Evolutionary conservation across 345 rosid species (phyloP).

Genomic region (Eutrema yunnanense): DNA sequence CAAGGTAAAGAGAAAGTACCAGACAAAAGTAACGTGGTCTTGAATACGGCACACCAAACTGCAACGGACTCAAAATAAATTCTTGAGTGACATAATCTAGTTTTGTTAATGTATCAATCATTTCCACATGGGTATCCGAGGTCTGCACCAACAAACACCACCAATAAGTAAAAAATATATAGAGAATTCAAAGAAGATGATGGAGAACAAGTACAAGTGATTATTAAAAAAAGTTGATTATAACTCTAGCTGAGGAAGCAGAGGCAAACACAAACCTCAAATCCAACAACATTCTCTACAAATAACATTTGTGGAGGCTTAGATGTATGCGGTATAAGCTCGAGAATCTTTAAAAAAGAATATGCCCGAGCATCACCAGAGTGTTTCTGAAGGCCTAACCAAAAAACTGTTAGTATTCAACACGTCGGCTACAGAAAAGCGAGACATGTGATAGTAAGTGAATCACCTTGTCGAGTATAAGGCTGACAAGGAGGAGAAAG

Average conservation of each 20-base stretch:
- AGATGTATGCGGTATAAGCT: slow-evolving; percentile 59
- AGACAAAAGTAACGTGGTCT: slow-evolving; percentile 93
- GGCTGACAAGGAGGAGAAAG: slow-evolving; percentile 99
- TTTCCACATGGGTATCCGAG: slow-evolving; percentile 72
- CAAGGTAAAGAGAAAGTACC: slow-evolving; percentile 39
- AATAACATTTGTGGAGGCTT: slow-evolving; percentile 62
- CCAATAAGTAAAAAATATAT: neutral
- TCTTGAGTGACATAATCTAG: slow-evolving; percentile 60
- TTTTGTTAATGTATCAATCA: slow-evolving; percentile 56
- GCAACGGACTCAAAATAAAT: slow-evolving; percentile 87
- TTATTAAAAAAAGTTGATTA: neutral
- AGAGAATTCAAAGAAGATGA: neutral
- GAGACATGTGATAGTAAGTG: neutral
- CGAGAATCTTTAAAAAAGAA: slow-evolving; percentile 86
- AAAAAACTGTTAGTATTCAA: slow-evolving; percentile 8
- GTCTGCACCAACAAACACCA: slow-evolving; percentile 41
- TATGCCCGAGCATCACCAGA: slow-evolving; percentile 88
- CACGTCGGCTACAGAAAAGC: neutral
- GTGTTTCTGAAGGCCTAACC: slow-evolving; percentile 82
- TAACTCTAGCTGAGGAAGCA: neutral
- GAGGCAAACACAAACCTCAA: slow-evolving; percentile 54
- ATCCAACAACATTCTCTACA: slow-evolving; percentile 87
- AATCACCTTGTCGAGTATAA: slow-evolving; percentile 87
- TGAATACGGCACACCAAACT: slow-evolving; percentile 94
- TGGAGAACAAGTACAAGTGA: neutral